Percentiles rank a stretch among this genome's conserved stretches.
These are phyloP conservation scores for Rhizophagus sp. DNA, from an alignment of 192 early-diverging fungal genomes.

Conservation along the genomic window DNA sequence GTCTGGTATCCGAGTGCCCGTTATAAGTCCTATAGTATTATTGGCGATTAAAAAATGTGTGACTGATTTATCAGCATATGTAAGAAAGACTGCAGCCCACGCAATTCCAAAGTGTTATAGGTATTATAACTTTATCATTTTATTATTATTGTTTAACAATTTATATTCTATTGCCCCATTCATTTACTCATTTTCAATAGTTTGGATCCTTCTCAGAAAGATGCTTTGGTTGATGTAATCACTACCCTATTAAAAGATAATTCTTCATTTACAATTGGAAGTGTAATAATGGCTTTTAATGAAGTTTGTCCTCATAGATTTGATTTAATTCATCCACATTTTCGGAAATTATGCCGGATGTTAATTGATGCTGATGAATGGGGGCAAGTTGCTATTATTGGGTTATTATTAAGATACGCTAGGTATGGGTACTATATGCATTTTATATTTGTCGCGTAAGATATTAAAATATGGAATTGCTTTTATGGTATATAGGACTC, in stretches of 20 bases:
- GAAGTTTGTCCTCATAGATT: conserved; percentile 83
- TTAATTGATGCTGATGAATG: conserved; percentile 93
- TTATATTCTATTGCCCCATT: background rate
- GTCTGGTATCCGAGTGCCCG: conserved; percentile 89
- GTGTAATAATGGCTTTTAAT: conserved; percentile 81
- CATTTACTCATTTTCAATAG: conserved; percentile 42
- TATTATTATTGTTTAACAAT: background rate
- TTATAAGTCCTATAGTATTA: conserved; percentile 91
- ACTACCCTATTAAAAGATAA: conserved; percentile 76
- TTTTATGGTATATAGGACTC: background rate
- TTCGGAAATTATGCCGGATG: conserved; percentile 82
- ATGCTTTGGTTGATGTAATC: conserved; percentile 78
- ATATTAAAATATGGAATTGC: background rate
- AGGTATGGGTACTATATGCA: conserved; percentile 37
- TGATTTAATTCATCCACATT: conserved; percentile 88
- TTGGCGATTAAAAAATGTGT: conserved; percentile 86
- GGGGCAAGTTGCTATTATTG: conserved; percentile 88
- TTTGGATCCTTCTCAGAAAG: conserved; percentile 75
- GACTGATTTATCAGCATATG: conserved; percentile 87
- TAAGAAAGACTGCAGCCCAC: conserved; percentile 89
- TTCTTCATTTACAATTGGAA: conserved; percentile 86
- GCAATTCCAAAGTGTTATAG: conserved; percentile 87
- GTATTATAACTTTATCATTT: conserved; percentile 39
- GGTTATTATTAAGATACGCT: conserved; percentile 79
- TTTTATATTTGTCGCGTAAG: background rate